phyloP scores from a whole-genome alignment of 2,329 filamentous ascomycete genomes.

The Fusarium denticulatum region DNA sequence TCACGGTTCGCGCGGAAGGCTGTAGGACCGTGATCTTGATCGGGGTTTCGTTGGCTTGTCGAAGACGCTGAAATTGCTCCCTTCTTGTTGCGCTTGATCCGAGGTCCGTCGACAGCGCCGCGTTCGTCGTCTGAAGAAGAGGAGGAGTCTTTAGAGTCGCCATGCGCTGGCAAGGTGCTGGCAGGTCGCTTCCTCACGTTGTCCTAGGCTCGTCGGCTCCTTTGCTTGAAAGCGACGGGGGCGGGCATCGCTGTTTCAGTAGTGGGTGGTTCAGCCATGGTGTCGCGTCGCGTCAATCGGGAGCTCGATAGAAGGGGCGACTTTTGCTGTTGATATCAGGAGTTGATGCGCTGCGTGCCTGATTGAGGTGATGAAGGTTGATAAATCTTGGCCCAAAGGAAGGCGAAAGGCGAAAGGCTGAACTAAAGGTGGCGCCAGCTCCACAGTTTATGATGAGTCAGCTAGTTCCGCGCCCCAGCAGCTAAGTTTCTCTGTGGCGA shows the following conservation, averaged over 20 bases:
- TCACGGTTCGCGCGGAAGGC: not conserved
- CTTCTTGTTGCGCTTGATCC: not conserved
- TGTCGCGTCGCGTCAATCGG: not conserved
- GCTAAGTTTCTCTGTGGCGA: not conserved
- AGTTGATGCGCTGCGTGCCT: not conserved
- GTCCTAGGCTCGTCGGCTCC: not conserved
- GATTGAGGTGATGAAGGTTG: not conserved
- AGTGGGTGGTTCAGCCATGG: not conserved
- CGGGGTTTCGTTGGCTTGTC: not conserved
- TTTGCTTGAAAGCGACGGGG: not conserved
- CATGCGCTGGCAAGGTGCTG: not conserved
- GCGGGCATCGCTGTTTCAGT: not conserved
- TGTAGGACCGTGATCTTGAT: not conserved
- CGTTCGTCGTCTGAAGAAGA: not conserved
- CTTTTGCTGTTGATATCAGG: not conserved
- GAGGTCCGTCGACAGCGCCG: not conserved
- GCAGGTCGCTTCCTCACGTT: not conserved
- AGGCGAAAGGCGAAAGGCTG: not conserved
- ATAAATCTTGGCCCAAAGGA: not conserved
- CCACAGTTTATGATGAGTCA: not conserved
- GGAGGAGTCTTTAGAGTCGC: not conserved
- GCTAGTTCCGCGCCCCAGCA: rapidly evolving
- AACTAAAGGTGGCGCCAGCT: not conserved
- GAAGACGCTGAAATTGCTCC: not conserved
- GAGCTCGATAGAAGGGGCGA: not conserved